Evolutionary conservation across 148 eudicot species (phyloP), one percentile per base, ranked within the genome.

Genomic region (Dysphania ambrosioides): DNA sequence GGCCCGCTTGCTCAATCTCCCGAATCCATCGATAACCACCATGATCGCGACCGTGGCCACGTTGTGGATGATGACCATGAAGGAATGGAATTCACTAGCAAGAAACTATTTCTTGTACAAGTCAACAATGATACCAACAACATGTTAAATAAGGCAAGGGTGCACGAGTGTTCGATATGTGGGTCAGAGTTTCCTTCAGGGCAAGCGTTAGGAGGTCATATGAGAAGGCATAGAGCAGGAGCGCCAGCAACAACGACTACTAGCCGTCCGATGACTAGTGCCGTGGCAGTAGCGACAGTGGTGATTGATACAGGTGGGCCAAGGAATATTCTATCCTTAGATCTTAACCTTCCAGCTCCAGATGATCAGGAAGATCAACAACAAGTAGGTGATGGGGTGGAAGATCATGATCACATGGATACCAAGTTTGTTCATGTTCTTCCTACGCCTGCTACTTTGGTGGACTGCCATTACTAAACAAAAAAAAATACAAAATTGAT

Each of bases 201-300:
- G 0, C 98, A 95, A 75, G 98, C 98, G 0, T 70, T 95, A n/a
- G 98, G 98, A 0, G 98, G 98, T 0, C 98, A 95, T 67, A 95
- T 95, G 98, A 80, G 98, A 77, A 68, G 97, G 42, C 98, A 95
- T 68, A 79, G 98, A 73, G 42, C 79, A 12, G 35, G 62, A 2
- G 67, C 55, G 0, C 27, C 65, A 0, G 13, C 36, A 0, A 11
- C 56, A 1, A 2, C n/a, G 0, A 7, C 16, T 0, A n/a, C 16
- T 21, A 35, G 23, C 65, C 70, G 70, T 38, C 71, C 75, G 75
- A 53, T 72, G 35, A n/a, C n/a, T n/a, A n/a, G n/a, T n/a, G 35
- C 8, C 41, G 10, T 12, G 0, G 13, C 40, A 19, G 8, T 32
- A 4, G 16, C 32, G 2, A 29, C 42, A 3, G 11, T 19, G 27